Base-by-base conservation (phyloP, 257 asterid genomes). In the Ocimum tenuiflorum region DNA sequence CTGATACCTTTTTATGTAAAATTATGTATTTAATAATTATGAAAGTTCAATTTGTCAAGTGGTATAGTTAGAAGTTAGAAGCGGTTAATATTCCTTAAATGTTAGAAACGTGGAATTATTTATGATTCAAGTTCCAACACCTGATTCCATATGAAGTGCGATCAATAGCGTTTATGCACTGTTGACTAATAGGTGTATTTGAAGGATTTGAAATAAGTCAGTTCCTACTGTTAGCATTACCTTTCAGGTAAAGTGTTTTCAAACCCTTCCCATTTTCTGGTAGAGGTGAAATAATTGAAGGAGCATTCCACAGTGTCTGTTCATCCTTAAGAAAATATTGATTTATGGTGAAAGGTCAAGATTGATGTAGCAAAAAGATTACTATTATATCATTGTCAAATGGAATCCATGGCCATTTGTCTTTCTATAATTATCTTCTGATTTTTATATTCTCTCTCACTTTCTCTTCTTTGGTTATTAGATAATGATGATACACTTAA, bases 401-500 rank as follows among this genome's bases (percentile, higher is more conserved):
- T 18, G 50, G 47, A 51, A 57, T 49, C 13, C 64, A 56, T 31
- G 63, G 12, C 66, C 45, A 61, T 7, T 18, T 31, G 29, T 36
- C 19, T 7, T 36, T 54, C 1, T 48, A 20, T 35, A 45, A 11
- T 11, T 17, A 13, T 36, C 18, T 51, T 72, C 48, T 57, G 36
- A 23, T 42, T 46, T 17, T 27, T 27, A 43, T 36, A 51, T 27
- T 65, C 49, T 14, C n/a, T 35, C 48, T 58, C 65, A 27, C 13
- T 51, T 72, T 50, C 46, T 4, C 1, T 47, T 23, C 24, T 77
- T 63, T 11, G 72, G 71, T 56, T 3, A 24, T 20, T 64, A 91
- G 97, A 89, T 65, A 85, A 86, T 53, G 90, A 84, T 24, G 95
- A 87, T 46, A 70, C 82, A n/a, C 67, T 92, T 43, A 86, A 76